These are phyloP conservation scores for Phellopilus nigrolimitatus DNA, from an alignment of 1,284 basidiomycete species.

Conservation along the genomic window DNA sequence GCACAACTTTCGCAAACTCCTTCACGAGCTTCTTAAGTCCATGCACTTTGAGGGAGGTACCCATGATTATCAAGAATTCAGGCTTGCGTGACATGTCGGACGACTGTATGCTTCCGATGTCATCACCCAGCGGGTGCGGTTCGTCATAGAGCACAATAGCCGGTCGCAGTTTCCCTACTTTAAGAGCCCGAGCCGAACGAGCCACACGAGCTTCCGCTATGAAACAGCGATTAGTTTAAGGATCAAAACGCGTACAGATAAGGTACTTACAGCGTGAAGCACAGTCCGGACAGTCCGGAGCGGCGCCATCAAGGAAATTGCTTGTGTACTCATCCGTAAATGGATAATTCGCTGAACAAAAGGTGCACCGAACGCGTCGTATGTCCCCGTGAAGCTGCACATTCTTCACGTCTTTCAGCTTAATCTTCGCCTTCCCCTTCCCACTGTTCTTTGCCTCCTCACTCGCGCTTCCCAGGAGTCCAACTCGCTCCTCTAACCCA, in stretches of 20 bases:
- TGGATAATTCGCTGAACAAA: slow-evolving; percentile 74
- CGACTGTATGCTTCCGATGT: slow-evolving; percentile 75
- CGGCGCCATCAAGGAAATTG: slow-evolving; percentile 60
- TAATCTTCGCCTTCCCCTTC: slow-evolving; percentile 62
- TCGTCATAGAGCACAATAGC: slow-evolving; percentile 91
- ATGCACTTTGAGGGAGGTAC: slow-evolving; percentile 93
- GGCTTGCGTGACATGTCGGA: slow-evolving; percentile 73
- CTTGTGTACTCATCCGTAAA: slow-evolving; percentile 58
- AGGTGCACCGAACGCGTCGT: slow-evolving; percentile 78
- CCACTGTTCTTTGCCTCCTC: slow-evolving; percentile 44
- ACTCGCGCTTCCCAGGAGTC: slow-evolving; percentile 62
- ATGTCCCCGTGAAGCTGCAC: slow-evolving; percentile 93
- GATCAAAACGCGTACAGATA: slow-evolving; percentile 14
- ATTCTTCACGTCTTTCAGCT: slow-evolving; percentile 69
- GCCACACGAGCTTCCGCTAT: slow-evolving; percentile 73
- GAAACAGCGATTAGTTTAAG: slow-evolving; percentile 17
- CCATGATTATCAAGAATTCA: slow-evolving; percentile 93
- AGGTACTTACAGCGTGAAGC: slow-evolving; percentile 63
- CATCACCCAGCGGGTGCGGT: slow-evolving; percentile 80
- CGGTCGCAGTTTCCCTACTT: slow-evolving; percentile 76
- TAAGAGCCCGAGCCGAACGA: slow-evolving; percentile 73
- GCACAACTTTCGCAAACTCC: slow-evolving; percentile 85
- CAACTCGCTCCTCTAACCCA: slow-evolving; percentile 80
- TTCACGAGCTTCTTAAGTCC: slow-evolving; percentile 91
- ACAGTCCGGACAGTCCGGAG: slow-evolving; percentile 85